Percentiles rank a stretch among this genome's conserved stretches.
phyloP scores from a whole-genome alignment of 1,284 basidiomycete species.

The Cryptococcus sp. region DNA sequence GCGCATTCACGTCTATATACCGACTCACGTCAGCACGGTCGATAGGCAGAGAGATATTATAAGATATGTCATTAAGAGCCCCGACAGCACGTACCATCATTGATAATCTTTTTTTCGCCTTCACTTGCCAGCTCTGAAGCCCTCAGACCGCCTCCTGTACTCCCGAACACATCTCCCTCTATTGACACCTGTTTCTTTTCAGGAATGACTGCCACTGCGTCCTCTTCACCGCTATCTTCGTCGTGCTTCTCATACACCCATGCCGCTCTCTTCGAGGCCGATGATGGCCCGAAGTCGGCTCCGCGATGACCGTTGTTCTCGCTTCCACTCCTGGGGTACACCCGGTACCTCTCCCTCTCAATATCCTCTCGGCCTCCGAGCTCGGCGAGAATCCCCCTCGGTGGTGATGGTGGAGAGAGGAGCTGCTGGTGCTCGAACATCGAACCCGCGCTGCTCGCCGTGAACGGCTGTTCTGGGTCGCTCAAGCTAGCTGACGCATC shows the following conservation, averaged over 20 bases:
- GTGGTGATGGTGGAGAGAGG: background rate
- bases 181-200: background rate
- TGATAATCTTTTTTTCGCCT: background rate
- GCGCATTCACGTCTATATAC: slow-evolving; percentile 6
- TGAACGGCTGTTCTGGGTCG: slow-evolving; percentile 1
- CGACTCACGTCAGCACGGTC: background rate
- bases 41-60: too few species aligned
- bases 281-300: slow-evolving; percentile 1
- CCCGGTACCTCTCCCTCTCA: slow-evolving; percentile 6
- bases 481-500: background rate
- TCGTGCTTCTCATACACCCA: slow-evolving; percentile 11
- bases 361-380: background rate
- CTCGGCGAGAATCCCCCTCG: background rate
- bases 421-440: slow-evolving; percentile 5
- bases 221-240: background rate
- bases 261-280: slow-evolving; percentile 9
- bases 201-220: slow-evolving; percentile 6
- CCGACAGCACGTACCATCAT: too few species aligned
- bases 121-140: background rate
- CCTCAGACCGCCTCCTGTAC: background rate
- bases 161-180: slow-evolving; percentile 3
- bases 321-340: slow-evolving; percentile 7
- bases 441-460: slow-evolving; percentile 7
- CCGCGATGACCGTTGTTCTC: background rate
- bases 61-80: too few species aligned